Percentiles rank a stretch among this genome's conserved stretches.
phyloP scores from a whole-genome alignment of 371 early-diverging fungal species.

The Mucor circinelloides region DNA sequence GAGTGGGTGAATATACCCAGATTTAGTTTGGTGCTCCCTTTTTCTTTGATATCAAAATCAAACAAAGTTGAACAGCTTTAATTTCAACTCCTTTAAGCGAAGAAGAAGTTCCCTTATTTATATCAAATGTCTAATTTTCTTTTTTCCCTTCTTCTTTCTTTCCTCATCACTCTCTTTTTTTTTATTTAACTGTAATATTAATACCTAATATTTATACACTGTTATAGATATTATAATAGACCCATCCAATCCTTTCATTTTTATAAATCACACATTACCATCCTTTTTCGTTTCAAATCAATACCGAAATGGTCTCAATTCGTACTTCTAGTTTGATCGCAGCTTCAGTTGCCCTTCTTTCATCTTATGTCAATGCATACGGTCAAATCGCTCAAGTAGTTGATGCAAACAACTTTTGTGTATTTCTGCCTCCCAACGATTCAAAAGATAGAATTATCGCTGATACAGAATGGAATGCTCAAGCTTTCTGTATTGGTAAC shows the following conservation, averaged over 20 bases:
- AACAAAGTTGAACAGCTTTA: not conserved
- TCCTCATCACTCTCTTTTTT: not conserved
- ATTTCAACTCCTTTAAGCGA: constrained; percentile 18
- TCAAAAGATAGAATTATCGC: constrained; percentile 36
- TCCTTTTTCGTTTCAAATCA: not conserved
- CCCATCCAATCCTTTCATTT: constrained; percentile 6
- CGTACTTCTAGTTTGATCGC: constrained; percentile 2
- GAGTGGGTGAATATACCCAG: constrained; percentile 5
- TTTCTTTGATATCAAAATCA: not conserved
- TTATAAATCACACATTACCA: not conserved
- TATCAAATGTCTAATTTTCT: not conserved
- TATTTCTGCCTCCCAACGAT: constrained; percentile 55
- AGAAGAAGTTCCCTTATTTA: constrained; percentile 1
- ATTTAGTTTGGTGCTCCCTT: constrained; percentile 9
- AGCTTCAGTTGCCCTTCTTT: constrained; percentile 12
- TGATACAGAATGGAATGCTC: constrained; percentile 54
- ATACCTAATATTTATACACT: not conserved
- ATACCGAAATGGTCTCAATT: constrained; percentile 10
- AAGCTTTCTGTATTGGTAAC: constrained; percentile 54
- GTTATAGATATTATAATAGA: not conserved
- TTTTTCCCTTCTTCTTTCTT: constrained; percentile 1
- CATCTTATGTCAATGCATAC: constrained; percentile 26
- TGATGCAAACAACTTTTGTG: constrained; percentile 49
- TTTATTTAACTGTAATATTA: not conserved
- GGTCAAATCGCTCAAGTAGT: constrained; percentile 46